Base-by-base conservation (phyloP, 768 basidiomycete genomes). In the Psilocybe tampanensis region DNA sequence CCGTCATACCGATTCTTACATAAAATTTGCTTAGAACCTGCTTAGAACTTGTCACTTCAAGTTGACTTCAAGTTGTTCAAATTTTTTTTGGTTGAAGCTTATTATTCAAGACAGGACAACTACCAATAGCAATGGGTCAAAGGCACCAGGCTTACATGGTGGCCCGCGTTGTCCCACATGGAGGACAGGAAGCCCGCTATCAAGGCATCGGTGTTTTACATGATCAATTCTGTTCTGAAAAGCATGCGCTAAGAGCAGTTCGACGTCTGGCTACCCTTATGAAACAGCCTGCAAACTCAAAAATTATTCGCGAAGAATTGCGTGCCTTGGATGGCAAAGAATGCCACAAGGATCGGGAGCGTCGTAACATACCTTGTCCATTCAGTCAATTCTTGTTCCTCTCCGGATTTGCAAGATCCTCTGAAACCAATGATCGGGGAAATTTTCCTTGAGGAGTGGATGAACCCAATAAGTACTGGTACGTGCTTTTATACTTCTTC, bases 71-170 rank as follows among this genome's bases (percentile, higher is more conserved):
- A n/a, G n/a, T n/a, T n/a, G n/a, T n/a, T n/a, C n/a, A n/a, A n/a
- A n/a, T n/a, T n/a, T n/a, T n/a, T n/a, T n/a, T n/a, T n/a, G n/a
- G n/a, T n/a, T n/a, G n/a, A n/a, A n/a, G n/a, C n/a, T n/a, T n/a
- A n/a, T n/a, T n/a, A n/a, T n/a, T n/a, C n/a, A n/a, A n/a, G n/a
- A n/a, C n/a, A n/a, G n/a, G n/a, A n/a, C n/a, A n/a, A n/a, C n/a
- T n/a, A n/a, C n/a, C n/a, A n/a, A n/a, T n/a, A n/a, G n/a, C n/a
- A n/a, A 76, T 77, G 75, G 76, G 76, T 21, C 72, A 75, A 58
- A 64, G 76, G 60, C 76, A 78, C 62, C 77, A 78, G 60, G 66
- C 66, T 17, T 80, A 71, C 55, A 52, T 76, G 49, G 72, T 80
- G 47, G 76, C 76, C 17, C 69, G 68, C 11, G 63, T 78, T 29